Conservation (phyloP, 768 basidiomycete species). For the Lentinula edodes region DNA sequence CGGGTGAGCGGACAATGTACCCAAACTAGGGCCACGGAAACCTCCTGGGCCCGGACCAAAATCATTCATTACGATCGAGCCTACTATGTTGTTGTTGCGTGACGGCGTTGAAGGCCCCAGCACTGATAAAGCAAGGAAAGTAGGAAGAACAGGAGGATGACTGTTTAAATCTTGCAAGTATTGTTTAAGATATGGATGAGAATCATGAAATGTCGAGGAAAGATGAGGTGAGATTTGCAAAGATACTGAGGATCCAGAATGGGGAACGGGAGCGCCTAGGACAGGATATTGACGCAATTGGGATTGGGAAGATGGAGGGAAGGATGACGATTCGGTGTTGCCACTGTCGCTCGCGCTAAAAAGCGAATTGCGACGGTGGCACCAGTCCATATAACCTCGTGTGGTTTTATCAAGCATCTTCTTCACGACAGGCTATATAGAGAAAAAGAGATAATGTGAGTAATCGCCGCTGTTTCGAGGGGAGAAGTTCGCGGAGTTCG, state of each 20-base stretch:
- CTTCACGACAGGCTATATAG: constrained; percentile 47
- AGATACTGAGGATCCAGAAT: not conserved
- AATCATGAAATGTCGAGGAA: constrained; percentile 26
- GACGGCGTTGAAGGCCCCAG: not conserved
- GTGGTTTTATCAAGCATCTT: constrained; percentile 49
- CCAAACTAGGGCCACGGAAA: too few species aligned
- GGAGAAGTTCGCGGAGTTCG: not conserved
- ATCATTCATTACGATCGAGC: not conserved
- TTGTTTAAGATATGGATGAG: constrained; percentile 26
- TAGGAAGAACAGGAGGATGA: constrained; percentile 7
- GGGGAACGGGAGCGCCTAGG: not conserved
- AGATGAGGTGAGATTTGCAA: constrained; percentile 17
- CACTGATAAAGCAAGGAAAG: not conserved
- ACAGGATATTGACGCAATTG: not conserved
- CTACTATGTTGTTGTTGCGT: not conserved
- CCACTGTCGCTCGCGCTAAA: not conserved
- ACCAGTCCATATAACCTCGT: constrained; percentile 34
- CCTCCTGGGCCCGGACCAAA: not conserved
- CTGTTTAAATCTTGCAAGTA: constrained; percentile 27
- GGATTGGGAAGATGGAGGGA: not conserved
- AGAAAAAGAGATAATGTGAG: not conserved
- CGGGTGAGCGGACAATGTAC: not conserved
- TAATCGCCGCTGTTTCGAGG: not conserved
- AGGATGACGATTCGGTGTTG: not conserved
- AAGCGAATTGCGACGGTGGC: constrained; percentile 3